A percentile compares a stretch with the other conserved stretches of the same genome.
These are phyloP conservation scores for Senna siamea DNA, from an alignment of 306 rosid genomes.

Conservation along the genomic window DNA sequence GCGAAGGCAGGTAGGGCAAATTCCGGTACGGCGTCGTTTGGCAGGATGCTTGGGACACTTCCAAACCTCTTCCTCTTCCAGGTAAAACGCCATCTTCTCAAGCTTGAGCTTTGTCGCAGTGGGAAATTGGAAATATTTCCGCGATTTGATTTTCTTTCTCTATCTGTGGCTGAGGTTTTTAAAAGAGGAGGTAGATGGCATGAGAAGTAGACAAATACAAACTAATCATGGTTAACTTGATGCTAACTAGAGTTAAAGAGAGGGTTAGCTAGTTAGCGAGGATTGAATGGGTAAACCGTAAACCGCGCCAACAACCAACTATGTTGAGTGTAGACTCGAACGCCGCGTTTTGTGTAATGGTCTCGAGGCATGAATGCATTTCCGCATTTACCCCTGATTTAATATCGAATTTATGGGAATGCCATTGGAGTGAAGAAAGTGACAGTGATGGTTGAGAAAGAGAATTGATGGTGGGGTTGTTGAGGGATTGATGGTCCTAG, in stretches of 20 bases:
- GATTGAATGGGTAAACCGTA: slow-evolving; percentile 6
- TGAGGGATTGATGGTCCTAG: too few relatives aligned
- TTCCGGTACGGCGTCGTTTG: slow-evolving; percentile 75
- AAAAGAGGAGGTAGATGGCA: neutral
- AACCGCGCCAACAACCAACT: too few relatives aligned
- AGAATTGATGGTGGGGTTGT: too few relatives aligned
- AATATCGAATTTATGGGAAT: too few relatives aligned
- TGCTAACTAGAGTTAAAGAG: slow-evolving; percentile 33
- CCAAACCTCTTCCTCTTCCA: slow-evolving; percentile 85
- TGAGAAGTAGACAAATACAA: slow-evolving; percentile 41
- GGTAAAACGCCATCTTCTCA: slow-evolving; percentile 58
- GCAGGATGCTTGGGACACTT: slow-evolving; percentile 88
- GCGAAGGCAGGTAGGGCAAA: slow-evolving; percentile 84
- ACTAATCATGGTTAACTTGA: slow-evolving; percentile 59
- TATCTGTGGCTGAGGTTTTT: slow-evolving; percentile 44
- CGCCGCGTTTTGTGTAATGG: slow-evolving; percentile 42
- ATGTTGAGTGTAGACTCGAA: too few relatives aligned
- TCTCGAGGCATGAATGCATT: neutral
- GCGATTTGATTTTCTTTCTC: neutral
- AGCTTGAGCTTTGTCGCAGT: neutral
- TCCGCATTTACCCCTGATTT: too few relatives aligned
- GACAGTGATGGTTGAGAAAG: too few relatives aligned
- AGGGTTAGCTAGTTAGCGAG: neutral
- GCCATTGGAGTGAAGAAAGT: too few relatives aligned
- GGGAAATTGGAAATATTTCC: too few relatives aligned